Evolutionary conservation across 1,284 basidiomycete genomes (phyloP).

Genomic region (Paramarasmius palmivorus): DNA sequence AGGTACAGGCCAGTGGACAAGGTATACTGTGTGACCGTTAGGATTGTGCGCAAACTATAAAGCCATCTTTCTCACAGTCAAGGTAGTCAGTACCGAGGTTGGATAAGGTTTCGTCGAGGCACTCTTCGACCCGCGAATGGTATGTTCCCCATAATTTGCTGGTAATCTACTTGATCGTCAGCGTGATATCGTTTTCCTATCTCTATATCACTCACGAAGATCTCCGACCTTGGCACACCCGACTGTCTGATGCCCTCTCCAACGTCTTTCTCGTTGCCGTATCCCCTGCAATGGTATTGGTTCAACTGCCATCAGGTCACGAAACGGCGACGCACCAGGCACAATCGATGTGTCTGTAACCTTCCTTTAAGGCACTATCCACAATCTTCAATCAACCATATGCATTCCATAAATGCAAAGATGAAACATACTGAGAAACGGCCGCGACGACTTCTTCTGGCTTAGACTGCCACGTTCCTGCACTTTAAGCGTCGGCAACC

Average conservation of each 20-base stretch:
- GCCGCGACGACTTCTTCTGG: conserved; percentile 69
- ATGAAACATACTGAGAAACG: conserved; percentile 48
- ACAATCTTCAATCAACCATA: too few relatives aligned
- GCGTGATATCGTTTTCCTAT: background rate
- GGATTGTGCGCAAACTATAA: background rate
- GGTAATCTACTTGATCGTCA: conserved; percentile 47
- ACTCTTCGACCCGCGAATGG: conserved; percentile 74
- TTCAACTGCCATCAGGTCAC: conserved; percentile 19
- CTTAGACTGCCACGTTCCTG: conserved; percentile 81
- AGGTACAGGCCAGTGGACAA: conserved; percentile 84
- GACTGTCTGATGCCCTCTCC: conserved; percentile 80
- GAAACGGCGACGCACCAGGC: conserved; percentile 53
- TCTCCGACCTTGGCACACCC: conserved; percentile 76
- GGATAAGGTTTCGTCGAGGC: conserved; percentile 69
- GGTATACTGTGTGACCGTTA: conserved; percentile 50
- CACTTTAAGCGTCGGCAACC: background rate
- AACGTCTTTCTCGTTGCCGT: conserved; percentile 83
- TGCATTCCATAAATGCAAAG: too few relatives aligned
- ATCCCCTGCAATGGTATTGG: conserved; percentile 53
- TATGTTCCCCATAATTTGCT: conserved; percentile 75
- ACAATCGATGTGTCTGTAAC: conserved; percentile 81
- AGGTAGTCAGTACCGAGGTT: conserved; percentile 79
- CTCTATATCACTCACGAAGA: conserved; percentile 62
- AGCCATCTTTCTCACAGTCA: conserved; percentile 51
- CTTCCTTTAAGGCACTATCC: conserved; percentile 59